Percentiles rank a stretch among this genome's conserved stretches.
Conservation (phyloP, 2,329 filamentous ascomycete species). For the Monosporascus sp. region DNA sequence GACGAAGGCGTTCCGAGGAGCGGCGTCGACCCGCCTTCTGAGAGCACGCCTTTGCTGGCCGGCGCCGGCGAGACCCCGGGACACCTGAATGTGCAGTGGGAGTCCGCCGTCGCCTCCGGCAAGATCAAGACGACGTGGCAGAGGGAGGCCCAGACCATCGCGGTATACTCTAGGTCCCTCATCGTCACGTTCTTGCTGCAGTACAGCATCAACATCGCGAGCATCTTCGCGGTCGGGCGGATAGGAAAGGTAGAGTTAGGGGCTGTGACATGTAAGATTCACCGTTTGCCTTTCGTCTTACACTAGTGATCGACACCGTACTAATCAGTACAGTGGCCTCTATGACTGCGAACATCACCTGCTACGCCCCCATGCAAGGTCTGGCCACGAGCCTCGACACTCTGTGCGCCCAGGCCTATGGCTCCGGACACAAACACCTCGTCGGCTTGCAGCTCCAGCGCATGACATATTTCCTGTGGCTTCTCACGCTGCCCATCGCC, state of each 20-base stretch:
- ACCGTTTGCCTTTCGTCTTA: neutral
- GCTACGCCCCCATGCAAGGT: constrained; percentile 75
- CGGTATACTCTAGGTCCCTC: constrained; percentile 65
- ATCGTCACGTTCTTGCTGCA: constrained; percentile 73
- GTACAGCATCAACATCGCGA: constrained; percentile 78
- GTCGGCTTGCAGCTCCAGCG: constrained; percentile 80
- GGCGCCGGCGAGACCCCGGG: constrained; percentile 44
- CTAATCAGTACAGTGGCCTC: constrained; percentile 46
- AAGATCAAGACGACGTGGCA: constrained; percentile 88
- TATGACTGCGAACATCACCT: constrained; percentile 78
- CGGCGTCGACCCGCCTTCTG: constrained; percentile 32
- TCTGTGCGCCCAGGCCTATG: constrained; percentile 89
- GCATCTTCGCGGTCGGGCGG: constrained; percentile 73
- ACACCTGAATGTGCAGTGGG: constrained; percentile 70
- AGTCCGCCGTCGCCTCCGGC: constrained; percentile 75
- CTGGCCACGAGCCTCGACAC: constrained; percentile 88
- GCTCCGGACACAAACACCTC: constrained; percentile 81
- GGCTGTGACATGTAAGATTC: constrained; percentile 49
- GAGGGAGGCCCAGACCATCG: constrained; percentile 78
- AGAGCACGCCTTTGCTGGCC: constrained; percentile 38
- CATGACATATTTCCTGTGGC: constrained; percentile 72
- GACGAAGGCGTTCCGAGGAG: constrained; percentile 34
- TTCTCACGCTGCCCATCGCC: constrained; percentile 66
- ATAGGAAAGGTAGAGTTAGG: constrained; percentile 67
- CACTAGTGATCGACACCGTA: too few species aligned